Base-by-base conservation (phyloP, 345 rosid species). In the Corchorus capsularis region DNA sequence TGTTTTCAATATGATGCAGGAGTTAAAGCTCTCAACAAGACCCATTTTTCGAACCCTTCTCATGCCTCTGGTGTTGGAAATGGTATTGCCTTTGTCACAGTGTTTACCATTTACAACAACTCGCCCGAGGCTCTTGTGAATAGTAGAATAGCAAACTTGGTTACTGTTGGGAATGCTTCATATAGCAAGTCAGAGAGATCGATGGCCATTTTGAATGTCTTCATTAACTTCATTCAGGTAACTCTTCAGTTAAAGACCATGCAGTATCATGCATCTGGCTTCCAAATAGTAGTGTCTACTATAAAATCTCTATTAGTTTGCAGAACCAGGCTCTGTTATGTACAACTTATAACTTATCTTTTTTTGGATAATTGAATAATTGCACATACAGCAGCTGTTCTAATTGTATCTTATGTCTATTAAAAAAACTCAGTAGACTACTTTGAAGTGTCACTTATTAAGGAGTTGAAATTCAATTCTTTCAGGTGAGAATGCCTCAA, bases 401-500 rank as follows among this genome's bases (percentile, higher is more conserved):
- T 45, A 72, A 45, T 41, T 55, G 62, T 62, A 53, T 75, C 52
- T 66, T 72, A 19, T 17, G 27, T 50, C 32, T 27, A 43, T 22
- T 14, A 47, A 45, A 20, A 5, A 45, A 16, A 45, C 39, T 4
- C 60, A 8, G 27, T 10, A 0, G 11, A 56, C 19, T 73, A 55
- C 49, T 32, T 64, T 71, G 37, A 22, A 55, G 55, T 12, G 27
- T 73, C 46, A 47, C 56, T 19, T 20, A 4, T 46, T 57, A n/a
- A 16, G 43, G 52, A 20, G 59, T 41, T 67, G 27, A 10, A 43
- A 63, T 45, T 75, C n/a, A 19, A 8, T 72, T 60, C 47, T 75
- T 82, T 71, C 89, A 92, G 98, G 88, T 87, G 89, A 80, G 82
- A 71, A 93, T 93, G 99, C 94, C 96, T 6, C 77, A 62, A 77